A percentile compares a stretch with the other conserved stretches of the same genome.
These are phyloP conservation scores for Penicillium sp. DNA, from an alignment of 2,329 filamentous ascomycete genomes.

Conservation along the genomic window DNA sequence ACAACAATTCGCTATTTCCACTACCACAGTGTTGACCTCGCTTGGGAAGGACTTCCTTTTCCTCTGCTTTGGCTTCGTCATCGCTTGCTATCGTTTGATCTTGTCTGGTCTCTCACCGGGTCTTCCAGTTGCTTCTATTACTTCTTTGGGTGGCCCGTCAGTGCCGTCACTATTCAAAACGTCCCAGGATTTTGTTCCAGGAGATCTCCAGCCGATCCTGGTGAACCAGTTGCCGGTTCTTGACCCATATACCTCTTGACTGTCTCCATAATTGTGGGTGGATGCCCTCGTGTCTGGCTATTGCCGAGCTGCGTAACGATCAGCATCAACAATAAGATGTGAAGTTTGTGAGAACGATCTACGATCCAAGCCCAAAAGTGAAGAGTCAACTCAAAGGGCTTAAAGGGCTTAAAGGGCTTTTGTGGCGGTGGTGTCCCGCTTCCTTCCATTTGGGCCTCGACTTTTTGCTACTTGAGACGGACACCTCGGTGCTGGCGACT, in stretches of 20 bases:
- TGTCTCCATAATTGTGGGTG: conserved; percentile 9
- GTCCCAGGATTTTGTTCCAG: conserved; percentile 4
- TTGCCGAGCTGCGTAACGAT: conserved; percentile 26
- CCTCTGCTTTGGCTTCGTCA: conserved; percentile 17
- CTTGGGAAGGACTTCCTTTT: conserved; percentile 18
- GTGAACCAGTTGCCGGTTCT: conserved; percentile 8
- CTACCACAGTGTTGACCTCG: conserved; percentile 23
- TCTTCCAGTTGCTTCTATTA: conserved; percentile 2
- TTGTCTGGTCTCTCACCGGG: neutral
- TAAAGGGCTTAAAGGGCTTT: neutral
- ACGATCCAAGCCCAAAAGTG: conserved; percentile 10
- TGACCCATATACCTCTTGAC: conserved; percentile 14
- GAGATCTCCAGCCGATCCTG: conserved; percentile 22
- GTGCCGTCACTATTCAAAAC: conserved; percentile 9
- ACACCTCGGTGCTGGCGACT: neutral
- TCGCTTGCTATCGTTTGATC: conserved; percentile 2
- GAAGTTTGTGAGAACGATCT: conserved; percentile 10
- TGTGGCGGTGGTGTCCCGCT: conserved; percentile 3
- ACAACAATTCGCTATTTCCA: conserved; percentile 31
- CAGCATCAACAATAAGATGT: conserved; percentile 8
- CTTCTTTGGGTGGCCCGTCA: neutral
- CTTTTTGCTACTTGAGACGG: neutral
- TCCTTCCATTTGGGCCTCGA: neutral
- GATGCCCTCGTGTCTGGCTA: conserved; percentile 11
- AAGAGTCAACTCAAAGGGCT: neutral